Conservation (phyloP, 768 basidiomycete genomes). For the Panaeolus cyanescens region DNA sequence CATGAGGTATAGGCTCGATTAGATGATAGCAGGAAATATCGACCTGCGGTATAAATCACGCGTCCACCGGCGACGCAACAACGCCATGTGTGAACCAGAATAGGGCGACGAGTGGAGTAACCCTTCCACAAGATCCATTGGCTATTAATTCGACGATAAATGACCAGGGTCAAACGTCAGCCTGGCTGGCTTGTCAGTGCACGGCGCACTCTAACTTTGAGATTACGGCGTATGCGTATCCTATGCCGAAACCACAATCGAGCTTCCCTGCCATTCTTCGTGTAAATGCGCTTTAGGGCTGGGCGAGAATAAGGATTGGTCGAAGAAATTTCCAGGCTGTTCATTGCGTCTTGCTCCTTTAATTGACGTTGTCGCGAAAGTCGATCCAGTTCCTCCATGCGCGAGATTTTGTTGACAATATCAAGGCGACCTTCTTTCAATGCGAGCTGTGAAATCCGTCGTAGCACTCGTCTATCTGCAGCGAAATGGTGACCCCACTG, state of each 20-base stretch:
- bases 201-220: neutral
- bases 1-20: constrained; percentile 14
- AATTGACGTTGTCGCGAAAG: constrained; percentile 10
- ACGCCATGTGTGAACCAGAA: neutral
- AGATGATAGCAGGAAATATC: neutral
- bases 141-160: neutral
- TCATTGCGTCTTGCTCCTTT: constrained; percentile 17
- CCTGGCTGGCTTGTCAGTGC: neutral
- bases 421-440: constrained; percentile 65
- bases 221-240: constrained; percentile 7
- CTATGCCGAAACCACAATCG: constrained; percentile 26
- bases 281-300: constrained; percentile 28
- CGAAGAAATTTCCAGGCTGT: constrained; percentile 11
- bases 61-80: neutral
- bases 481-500: constrained; percentile 55
- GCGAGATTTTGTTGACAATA: constrained; percentile 34
- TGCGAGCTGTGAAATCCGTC: constrained; percentile 59
- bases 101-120: neutral
- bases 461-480: constrained; percentile 59
- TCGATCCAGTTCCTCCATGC: constrained; percentile 7
- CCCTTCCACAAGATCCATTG: neutral
- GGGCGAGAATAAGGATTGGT: constrained; percentile 16
- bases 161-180: neutral
- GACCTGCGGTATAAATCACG: neutral
- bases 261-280: constrained; percentile 31